phyloP scores from a whole-genome alignment of 345 rosid genomes.

The Brassica juncea region DNA sequence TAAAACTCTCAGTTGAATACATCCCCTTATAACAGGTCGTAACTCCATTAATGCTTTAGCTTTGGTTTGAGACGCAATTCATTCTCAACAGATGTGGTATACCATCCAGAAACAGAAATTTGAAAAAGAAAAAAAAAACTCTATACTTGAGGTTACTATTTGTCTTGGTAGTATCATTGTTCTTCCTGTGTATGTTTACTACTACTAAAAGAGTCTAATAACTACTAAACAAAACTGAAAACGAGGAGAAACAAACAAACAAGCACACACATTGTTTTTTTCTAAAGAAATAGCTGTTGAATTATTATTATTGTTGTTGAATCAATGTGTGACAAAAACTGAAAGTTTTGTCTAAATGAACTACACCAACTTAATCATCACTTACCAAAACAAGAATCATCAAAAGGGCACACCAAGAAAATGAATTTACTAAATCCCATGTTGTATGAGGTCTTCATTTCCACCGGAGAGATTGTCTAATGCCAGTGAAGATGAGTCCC shows the following conservation, averaged over 20 bases:
- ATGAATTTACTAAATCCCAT: conserved; percentile 20
- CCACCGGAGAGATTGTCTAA: conserved; percentile 90
- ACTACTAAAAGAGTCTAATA: background rate
- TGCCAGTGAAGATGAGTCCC: conserved; percentile 87
- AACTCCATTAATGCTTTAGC: no score
- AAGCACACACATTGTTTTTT: background rate
- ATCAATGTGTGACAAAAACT: conserved; percentile 22
- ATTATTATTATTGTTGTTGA: background rate
- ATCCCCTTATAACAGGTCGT: no score
- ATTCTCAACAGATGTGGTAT: no score
- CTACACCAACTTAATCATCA: conserved; percentile 19
- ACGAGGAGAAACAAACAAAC: background rate
- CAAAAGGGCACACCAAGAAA: conserved; percentile 24
- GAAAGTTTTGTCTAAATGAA: background rate
- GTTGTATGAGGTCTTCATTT: conserved; percentile 52
- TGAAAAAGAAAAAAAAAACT: no score
- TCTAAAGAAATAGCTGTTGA: background rate
- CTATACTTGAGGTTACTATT: no score
- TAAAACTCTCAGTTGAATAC: no score
- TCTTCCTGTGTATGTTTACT: conserved; percentile 18
- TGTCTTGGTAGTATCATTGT: conserved; percentile 1
- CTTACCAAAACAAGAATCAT: conserved; percentile 29
- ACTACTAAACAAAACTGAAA: no score
- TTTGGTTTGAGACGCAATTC: no score
- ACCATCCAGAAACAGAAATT: no score